These are phyloP conservation scores for Pinus taeda DNA, from an alignment of 75 land plant species.

Conservation along the genomic window DNA sequence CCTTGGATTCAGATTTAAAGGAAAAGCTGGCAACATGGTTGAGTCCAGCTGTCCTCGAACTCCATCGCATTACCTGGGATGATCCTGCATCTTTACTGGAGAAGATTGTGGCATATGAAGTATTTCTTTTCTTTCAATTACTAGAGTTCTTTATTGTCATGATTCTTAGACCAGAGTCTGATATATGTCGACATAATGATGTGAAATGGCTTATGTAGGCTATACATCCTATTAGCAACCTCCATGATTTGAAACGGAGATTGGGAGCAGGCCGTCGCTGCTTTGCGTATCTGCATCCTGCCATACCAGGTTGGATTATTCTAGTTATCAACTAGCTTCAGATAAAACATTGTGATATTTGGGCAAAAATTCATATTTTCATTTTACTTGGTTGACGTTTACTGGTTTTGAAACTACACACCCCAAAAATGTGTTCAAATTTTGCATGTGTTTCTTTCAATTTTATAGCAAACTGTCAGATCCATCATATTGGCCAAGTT, in stretches of 20 bases:
- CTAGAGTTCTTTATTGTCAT: background rate
- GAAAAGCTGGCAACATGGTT: conserved; percentile 83
- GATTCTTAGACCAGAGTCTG: background rate
- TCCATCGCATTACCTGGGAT: conserved; percentile 88
- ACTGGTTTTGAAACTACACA: background rate
- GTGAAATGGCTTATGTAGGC: conserved; percentile 43
- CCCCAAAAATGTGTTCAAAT: background rate
- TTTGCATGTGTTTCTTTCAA: background rate
- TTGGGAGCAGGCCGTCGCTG: conserved; percentile 86
- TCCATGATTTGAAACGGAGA: conserved; percentile 85
- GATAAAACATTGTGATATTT: background rate
- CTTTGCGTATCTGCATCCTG: conserved; percentile 91
- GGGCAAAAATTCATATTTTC: background rate
- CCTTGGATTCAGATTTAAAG: conserved; percentile 77
- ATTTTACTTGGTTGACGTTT: background rate
- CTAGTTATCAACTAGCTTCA: background rate
- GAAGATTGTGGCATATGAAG: conserved; percentile 95
- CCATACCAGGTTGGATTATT: conserved; percentile 68
- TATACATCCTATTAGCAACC: conserved; percentile 91
- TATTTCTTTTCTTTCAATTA: conserved; percentile 6
- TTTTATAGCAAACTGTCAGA: background rate
- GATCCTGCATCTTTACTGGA: conserved; percentile 90
- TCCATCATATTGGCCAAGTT: background rate
- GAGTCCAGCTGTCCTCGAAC: conserved; percentile 91
- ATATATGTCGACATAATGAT: conserved; percentile 2